phyloP scores from a whole-genome alignment of 805 yeast species.

The Saccharomycopsis fibuligera region DNA sequence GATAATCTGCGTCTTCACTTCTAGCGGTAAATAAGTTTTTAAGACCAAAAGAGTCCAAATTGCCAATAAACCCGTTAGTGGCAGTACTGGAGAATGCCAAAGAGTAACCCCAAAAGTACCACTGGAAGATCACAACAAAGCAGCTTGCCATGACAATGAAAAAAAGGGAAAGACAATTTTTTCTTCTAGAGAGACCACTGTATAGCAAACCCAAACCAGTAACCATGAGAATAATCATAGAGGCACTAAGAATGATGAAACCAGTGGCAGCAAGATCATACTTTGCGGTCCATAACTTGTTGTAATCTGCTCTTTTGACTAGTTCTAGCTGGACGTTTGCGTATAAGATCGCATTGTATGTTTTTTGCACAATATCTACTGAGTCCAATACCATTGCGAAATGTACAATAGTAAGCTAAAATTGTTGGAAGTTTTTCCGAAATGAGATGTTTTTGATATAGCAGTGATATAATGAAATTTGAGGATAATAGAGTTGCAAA shows the following conservation, averaged over 20 bases:
- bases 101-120: conserved; percentile 99
- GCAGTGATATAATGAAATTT: background rate
- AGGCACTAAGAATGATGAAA: conserved; percentile 14
- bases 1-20: conserved; percentile 40
- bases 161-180: conserved; percentile 80
- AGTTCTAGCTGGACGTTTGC: background rate
- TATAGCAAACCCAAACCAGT: conserved; percentile 92
- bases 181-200: conserved; percentile 85
- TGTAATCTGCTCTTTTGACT: background rate
- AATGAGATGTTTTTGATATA: background rate
- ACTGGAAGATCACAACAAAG: conserved; percentile 71
- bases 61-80: conserved; percentile 80
- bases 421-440: background rate
- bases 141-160: conserved; percentile 75
- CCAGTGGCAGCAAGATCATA: conserved; percentile 13
- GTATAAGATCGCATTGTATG: background rate
- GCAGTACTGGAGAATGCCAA: conserved; percentile 80
- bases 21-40: conserved; percentile 48
- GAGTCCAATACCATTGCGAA: background rate
- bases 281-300: conserved; percentile 12
- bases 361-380: background rate
- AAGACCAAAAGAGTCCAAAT: conserved; percentile 76
- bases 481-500: background rate
- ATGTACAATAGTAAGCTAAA: background rate
- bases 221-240: conserved; percentile 52